These are phyloP conservation scores for Pezicula carpinea DNA, from an alignment of 2,329 filamentous ascomycete species.

Conservation along the genomic window DNA sequence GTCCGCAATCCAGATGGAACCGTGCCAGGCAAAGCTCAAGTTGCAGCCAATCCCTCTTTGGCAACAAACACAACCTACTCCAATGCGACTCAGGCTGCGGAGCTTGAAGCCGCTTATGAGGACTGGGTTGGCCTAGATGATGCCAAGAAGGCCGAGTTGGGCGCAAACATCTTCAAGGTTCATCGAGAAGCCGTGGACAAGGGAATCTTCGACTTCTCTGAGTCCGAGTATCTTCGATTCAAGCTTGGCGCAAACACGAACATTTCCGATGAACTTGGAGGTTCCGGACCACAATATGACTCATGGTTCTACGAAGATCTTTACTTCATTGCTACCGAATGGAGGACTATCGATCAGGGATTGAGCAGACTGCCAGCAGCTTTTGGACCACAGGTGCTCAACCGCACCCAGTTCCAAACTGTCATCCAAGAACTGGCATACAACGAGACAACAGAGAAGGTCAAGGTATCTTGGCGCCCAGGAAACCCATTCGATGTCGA, in stretches of 20 bases:
- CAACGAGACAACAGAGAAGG: conserved; percentile 43
- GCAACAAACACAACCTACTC: conserved; percentile 10
- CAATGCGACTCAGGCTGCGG: conserved; percentile 13
- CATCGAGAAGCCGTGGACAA: conserved; percentile 52
- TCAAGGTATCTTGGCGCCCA: conserved; percentile 54
- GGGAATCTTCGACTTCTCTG: conserved; percentile 66
- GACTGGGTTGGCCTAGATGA: conserved; percentile 7
- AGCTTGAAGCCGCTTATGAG: conserved; percentile 7
- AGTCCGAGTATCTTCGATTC: conserved; percentile 65
- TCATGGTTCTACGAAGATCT: conserved; percentile 30
- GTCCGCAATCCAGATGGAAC: conserved; percentile 14
- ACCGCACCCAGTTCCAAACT: conserved; percentile 50
- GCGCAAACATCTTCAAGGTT: conserved; percentile 17
- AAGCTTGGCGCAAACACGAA: conserved; percentile 58
- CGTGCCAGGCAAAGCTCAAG: conserved; percentile 12
- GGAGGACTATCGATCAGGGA: conserved; percentile 30
- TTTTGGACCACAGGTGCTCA: conserved; percentile 57
- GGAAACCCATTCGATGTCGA: conserved; percentile 14
- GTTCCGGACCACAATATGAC: conserved; percentile 30
- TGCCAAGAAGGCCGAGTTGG: conserved; percentile 48
- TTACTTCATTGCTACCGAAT: conserved; percentile 19
- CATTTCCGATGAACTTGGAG: conserved; percentile 33
- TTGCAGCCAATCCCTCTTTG: conserved; percentile 13
- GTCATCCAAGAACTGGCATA: conserved; percentile 53
- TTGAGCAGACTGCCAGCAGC: conserved; percentile 54